These are phyloP conservation scores for Heterobasidion irregulare DNA, from an alignment of 1,284 basidiomycete genomes.

Conservation along the genomic window DNA sequence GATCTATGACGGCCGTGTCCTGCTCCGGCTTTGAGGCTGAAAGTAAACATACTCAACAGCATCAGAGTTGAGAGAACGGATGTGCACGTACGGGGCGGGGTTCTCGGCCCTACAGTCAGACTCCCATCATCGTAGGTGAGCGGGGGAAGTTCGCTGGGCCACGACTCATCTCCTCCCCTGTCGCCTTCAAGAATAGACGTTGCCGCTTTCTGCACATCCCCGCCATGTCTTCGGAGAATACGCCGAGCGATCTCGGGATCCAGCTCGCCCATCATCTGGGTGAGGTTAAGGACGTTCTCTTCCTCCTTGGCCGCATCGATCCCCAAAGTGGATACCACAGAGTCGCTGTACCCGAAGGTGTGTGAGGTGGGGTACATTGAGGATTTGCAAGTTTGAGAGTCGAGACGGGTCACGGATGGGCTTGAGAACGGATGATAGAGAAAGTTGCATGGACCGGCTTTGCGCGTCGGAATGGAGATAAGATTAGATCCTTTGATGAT, in stretches of 20 bases:
- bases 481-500: no score
- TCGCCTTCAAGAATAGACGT: slow-evolving; percentile 52
- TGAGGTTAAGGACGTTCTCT: slow-evolving; percentile 7
- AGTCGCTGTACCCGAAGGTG: background rate
- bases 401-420: background rate
- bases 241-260: slow-evolving; percentile 38
- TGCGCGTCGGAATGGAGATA: no score
- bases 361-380: background rate
- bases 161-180: slow-evolving; percentile 20
- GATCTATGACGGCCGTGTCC: slow-evolving; percentile 38
- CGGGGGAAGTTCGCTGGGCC: slow-evolving; percentile 5
- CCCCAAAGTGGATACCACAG: background rate
- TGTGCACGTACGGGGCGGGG: slow-evolving; percentile 24
- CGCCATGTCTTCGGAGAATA: slow-evolving; percentile 48
- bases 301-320: slow-evolving; percentile 4
- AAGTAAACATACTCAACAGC: background rate
- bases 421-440: no score
- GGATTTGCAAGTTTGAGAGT: background rate
- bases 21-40: slow-evolving; percentile 28
- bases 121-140: slow-evolving; percentile 2
- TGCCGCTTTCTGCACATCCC: slow-evolving; percentile 53
- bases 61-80: background rate
- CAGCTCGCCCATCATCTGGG: slow-evolving; percentile 19
- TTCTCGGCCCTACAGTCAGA: slow-evolving; percentile 15
- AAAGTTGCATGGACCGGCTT: no score